phyloP scores from a whole-genome alignment of 2,329 filamentous ascomycete species.

The Polytolypa hystricis region DNA sequence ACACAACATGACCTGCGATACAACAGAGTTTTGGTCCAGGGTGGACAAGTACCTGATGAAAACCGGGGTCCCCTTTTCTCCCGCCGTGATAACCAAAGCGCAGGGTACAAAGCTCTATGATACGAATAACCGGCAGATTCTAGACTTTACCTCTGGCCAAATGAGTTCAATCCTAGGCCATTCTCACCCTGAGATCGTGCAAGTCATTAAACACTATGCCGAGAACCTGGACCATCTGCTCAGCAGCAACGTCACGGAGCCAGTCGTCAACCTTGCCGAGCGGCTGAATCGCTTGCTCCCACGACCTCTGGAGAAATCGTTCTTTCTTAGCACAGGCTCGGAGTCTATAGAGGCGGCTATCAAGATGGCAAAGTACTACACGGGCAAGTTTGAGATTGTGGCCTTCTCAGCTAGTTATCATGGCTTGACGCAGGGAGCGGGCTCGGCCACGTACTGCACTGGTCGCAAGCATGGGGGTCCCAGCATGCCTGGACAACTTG shows the following conservation, averaged over 20 bases:
- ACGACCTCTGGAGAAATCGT: constrained; percentile 39
- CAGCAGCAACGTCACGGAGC: constrained; percentile 47
- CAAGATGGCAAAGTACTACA: constrained; percentile 52
- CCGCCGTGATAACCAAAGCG: constrained; percentile 34
- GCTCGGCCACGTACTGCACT: constrained; percentile 43
- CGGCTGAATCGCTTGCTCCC: constrained; percentile 41
- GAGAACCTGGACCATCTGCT: constrained; percentile 47
- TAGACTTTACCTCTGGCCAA: constrained; percentile 52
- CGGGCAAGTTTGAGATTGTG: constrained; percentile 55
- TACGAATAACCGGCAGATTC: constrained; percentile 32
- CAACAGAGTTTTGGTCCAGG: constrained; percentile 28
- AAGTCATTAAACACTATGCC: constrained; percentile 40
- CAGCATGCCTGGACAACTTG: constrained; percentile 45
- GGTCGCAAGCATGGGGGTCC: constrained; percentile 40
- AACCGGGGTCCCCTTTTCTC: constrained; percentile 27
- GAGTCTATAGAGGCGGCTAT: constrained; percentile 54
- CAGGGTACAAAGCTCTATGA: constrained; percentile 39
- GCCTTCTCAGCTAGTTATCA: constrained; percentile 50
- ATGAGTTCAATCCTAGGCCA: constrained; percentile 51
- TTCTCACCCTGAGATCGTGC: constrained; percentile 47
- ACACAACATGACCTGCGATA: no score
- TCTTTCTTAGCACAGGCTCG: constrained; percentile 48
- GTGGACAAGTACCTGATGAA: constrained; percentile 33
- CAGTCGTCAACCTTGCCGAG: constrained; percentile 45
- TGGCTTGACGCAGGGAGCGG: constrained; percentile 46